Conservation (phyloP, 768 basidiomycete genomes). For the Neoboletus subvelutipes region DNA sequence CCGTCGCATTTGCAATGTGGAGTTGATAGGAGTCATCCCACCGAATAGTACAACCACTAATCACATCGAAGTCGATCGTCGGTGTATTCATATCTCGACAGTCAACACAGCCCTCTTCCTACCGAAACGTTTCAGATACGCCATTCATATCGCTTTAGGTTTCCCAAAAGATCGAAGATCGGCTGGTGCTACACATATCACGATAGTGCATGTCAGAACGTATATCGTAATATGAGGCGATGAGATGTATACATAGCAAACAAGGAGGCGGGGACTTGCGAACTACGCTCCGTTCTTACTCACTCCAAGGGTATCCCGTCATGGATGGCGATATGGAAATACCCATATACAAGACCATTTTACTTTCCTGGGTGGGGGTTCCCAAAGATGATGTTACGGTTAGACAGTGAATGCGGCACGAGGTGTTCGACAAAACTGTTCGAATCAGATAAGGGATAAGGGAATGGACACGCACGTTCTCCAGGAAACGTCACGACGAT, state of each 20-base stretch:
- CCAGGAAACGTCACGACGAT: not conserved
- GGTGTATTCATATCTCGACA: not conserved
- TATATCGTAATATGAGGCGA: not conserved
- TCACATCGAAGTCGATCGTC: not conserved
- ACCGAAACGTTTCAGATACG: not conserved
- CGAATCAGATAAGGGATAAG: not conserved
- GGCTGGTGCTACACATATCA: not conserved
- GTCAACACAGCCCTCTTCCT: not conserved
- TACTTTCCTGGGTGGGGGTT: not conserved
- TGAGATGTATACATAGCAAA: not conserved
- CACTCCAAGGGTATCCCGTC: not conserved
- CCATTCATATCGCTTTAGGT: not conserved
- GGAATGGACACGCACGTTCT: not conserved
- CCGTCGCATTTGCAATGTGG: slow-evolving; percentile 64
- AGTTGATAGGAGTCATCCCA: not conserved
- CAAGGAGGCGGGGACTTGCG: not conserved
- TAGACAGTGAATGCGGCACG: not conserved
- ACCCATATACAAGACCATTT: not conserved
- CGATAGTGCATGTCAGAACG: not conserved
- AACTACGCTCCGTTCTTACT: not conserved
- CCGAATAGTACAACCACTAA: not conserved
- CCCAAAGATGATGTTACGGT: not conserved
- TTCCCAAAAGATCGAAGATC: not conserved
- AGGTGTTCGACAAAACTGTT: not conserved
- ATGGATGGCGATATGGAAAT: not conserved